Percentiles rank a stretch among this genome's conserved stretches.
Evolutionary conservation across 768 basidiomycete genomes (phyloP).

Genomic region (Phanerodontia chrysosporium): DNA sequence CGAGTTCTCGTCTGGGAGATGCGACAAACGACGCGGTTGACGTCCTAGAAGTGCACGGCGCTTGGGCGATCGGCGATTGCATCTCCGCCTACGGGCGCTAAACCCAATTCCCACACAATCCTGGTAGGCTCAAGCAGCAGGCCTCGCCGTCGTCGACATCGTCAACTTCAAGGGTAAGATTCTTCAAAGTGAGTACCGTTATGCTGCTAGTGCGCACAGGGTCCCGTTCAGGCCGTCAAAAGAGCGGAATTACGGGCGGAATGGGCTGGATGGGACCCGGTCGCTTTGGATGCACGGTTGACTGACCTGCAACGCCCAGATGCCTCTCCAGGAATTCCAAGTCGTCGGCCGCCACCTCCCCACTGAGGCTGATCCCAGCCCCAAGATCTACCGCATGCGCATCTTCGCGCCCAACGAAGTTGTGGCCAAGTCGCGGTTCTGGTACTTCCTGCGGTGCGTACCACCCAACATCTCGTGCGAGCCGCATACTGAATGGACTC

Average conservation of each 20-base stretch:
- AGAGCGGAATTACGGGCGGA: background rate
- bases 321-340: slow-evolving; percentile 89
- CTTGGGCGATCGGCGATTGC: background rate
- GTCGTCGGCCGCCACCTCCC: slow-evolving; percentile 97
- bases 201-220: background rate
- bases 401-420: slow-evolving; percentile 99
- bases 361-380: slow-evolving; percentile 86
- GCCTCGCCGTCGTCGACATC: slow-evolving; percentile 21
- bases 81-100: background rate
- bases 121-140: background rate
- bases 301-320: slow-evolving; percentile 34
- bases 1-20: too few relatives aligned
- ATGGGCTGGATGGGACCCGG: slow-evolving; percentile 29
- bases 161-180: slow-evolving; percentile 22
- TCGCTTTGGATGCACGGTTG: slow-evolving; percentile 19
- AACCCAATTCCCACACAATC: background rate
- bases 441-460: slow-evolving; percentile 93
- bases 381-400: slow-evolving; percentile 99
- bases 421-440: slow-evolving; percentile 98
- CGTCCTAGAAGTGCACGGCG: too few relatives aligned
- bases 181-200: slow-evolving; percentile 27
- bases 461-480: background rate
- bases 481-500: background rate
- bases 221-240: background rate
- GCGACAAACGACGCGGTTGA: too few relatives aligned